Percentiles rank a stretch among this genome's conserved stretches.
Conservation (phyloP, 2,329 filamentous ascomycete genomes). For the Lasiodiplodia sp. region DNA sequence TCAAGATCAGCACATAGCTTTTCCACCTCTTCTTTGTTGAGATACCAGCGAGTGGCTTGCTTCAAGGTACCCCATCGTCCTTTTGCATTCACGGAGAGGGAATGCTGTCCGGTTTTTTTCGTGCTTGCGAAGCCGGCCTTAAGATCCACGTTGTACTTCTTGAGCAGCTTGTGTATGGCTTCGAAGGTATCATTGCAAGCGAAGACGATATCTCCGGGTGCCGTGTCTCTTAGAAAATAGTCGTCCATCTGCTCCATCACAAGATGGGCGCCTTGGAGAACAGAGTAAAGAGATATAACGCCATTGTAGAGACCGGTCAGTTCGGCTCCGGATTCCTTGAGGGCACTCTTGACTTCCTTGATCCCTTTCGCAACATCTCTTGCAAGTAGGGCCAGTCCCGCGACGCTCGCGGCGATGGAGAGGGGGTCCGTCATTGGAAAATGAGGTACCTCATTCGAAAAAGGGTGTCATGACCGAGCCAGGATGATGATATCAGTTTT, state of each 20-base stretch:
- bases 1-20: constrained; percentile 5
- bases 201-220: background rate
- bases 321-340: background rate
- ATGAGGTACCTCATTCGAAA: background rate
- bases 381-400: constrained; percentile 1
- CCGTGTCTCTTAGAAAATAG: background rate
- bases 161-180: background rate
- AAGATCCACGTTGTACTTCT: background rate
- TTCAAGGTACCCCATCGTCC: background rate
- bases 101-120: background rate
- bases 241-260: constrained; percentile 17
- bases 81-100: background rate
- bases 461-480: background rate
- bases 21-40: constrained; percentile 5
- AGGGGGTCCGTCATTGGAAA: constrained; percentile 8
- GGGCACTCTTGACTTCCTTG: background rate
- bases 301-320: background rate
- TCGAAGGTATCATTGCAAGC: constrained; percentile 8
- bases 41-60: constrained; percentile 8
- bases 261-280: background rate
- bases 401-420: constrained; percentile 10
- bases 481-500: background rate
- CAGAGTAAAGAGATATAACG: background rate
- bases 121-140: background rate
- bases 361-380: constrained; percentile 7